These are phyloP conservation scores for Glarea lozoyensis DNA, from an alignment of 495 filamentous ascomycete species.

Conservation along the genomic window DNA sequence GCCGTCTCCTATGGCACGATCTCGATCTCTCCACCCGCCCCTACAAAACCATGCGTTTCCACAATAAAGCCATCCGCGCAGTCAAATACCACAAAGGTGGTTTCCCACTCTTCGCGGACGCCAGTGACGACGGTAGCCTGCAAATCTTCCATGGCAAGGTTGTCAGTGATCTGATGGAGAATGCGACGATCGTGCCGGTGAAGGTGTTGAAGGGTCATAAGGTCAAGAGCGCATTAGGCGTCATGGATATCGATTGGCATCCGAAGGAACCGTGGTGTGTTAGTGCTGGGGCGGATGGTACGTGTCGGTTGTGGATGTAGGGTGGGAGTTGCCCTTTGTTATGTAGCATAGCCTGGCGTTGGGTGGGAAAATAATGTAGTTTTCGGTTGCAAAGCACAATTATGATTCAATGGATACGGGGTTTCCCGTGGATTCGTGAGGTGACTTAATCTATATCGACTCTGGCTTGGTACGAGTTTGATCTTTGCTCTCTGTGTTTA, in stretches of 20 bases:
- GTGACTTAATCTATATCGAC: no score
- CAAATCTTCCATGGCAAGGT: slow-evolving; percentile 98
- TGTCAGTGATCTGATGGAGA: slow-evolving; percentile 86
- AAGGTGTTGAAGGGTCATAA: slow-evolving; percentile 90
- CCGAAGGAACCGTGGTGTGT: slow-evolving; percentile 86
- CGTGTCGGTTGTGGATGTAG: slow-evolving; percentile 62
- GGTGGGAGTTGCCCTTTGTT: neutral
- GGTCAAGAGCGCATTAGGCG: slow-evolving; percentile 70
- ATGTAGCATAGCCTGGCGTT: slow-evolving; percentile 16
- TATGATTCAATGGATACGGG: no score
- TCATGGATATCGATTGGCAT: slow-evolving; percentile 94
- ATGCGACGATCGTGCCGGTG: slow-evolving; percentile 88
- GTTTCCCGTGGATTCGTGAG: no score
- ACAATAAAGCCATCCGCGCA: slow-evolving; percentile 77
- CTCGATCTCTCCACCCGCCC: slow-evolving; percentile 82
- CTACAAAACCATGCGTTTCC: slow-evolving; percentile 93
- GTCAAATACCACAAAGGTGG: slow-evolving; percentile 79
- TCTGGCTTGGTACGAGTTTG: no score
- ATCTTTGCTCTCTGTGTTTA: no score
- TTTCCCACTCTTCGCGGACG: slow-evolving; percentile 85
- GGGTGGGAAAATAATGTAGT: slow-evolving; percentile 1
- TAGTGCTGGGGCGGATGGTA: slow-evolving; percentile 90
- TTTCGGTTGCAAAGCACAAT: no score
- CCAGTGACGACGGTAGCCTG: slow-evolving; percentile 84
- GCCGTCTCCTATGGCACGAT: slow-evolving; percentile 92